Evolutionary conservation across 768 basidiomycete species (phyloP).

Genomic region (Russula brevipes): DNA sequence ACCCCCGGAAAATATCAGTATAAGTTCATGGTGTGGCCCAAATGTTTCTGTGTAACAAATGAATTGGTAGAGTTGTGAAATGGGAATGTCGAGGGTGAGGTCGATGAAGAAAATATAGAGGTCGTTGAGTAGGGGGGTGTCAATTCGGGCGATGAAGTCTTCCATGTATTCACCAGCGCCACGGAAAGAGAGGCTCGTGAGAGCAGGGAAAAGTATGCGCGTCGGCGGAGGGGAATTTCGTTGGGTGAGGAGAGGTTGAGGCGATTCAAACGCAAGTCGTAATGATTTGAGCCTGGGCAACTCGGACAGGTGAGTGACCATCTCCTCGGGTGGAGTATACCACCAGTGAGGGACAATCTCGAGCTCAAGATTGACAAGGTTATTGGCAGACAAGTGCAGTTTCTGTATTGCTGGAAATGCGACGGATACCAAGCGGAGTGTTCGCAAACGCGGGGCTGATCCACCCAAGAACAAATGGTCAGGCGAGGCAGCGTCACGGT

Average conservation of each 20-base stretch:
- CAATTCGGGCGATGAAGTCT: no score
- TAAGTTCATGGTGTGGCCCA: no score
- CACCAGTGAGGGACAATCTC: background rate
- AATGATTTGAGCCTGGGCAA: background rate
- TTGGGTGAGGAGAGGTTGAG: background rate
- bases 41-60: no score
- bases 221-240: no score
- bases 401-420: background rate
- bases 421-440: background rate
- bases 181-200: conserved; percentile 20
- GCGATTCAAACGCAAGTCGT: background rate
- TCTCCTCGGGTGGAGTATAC: conserved; percentile 1
- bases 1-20: no score
- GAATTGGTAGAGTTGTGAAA: no score
- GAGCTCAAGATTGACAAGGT: conserved; percentile 1
- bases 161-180: no score
- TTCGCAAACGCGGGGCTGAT: background rate
- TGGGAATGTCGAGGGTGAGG: no score
- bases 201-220: background rate
- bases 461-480: background rate
- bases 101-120: no score
- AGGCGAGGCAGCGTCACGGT: background rate
- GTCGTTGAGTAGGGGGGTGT: no score
- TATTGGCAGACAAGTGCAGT: background rate
- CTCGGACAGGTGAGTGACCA: background rate